Base-by-base conservation (phyloP, 2,329 filamentous ascomycete genomes). In the Chaetomiaceae sp. region DNA sequence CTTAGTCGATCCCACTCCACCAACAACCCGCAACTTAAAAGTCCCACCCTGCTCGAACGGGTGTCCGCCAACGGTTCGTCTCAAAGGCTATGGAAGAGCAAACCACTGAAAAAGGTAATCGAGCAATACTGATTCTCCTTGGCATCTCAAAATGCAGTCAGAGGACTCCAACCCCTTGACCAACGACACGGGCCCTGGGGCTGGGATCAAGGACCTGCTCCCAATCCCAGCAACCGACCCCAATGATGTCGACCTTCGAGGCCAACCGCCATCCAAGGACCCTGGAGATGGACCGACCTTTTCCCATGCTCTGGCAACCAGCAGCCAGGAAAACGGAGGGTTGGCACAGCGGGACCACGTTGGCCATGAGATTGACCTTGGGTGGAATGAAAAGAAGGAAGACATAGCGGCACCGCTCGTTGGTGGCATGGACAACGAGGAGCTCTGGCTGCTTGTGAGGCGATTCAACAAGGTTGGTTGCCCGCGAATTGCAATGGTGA, bases 401-500 rank as follows among this genome's bases (percentile, higher is more conserved):
- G 63, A 73, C n/a, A 76, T 86, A 30, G 68, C 77, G 0, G 70
- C 69, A 23, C 82, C 80, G 0, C 70, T 90, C 10, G 81, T 89
- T 0, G 81, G 83, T 1, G 84, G 85, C 0, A 65, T 90, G 52
- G 73, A 74, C 12, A 90, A 90, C 55, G 85, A 90, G 34, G 82
- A 89, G 55, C 67, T 89, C 0, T 90, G 86, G 83, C 70, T 87
- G 43, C 69, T 90, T 16, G 70, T 88, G 25, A 74, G 87, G 20
- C 75, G 87, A 1, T 90, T 91, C 65, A 83, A 91, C 65, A 89
- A 89, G 73, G 81, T 80, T 61, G 17, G 57, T 14, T 9, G 19
- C 34, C 13, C 17, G 14, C 38, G 16, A 40, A 16, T 19, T 33
- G 12, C 16, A 16, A 5, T 20, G 14, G 33, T 41, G 3, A 20